These are phyloP conservation scores for Cytospora piceae DNA, from an alignment of 2,329 filamentous ascomycete species.

Conservation along the genomic window DNA sequence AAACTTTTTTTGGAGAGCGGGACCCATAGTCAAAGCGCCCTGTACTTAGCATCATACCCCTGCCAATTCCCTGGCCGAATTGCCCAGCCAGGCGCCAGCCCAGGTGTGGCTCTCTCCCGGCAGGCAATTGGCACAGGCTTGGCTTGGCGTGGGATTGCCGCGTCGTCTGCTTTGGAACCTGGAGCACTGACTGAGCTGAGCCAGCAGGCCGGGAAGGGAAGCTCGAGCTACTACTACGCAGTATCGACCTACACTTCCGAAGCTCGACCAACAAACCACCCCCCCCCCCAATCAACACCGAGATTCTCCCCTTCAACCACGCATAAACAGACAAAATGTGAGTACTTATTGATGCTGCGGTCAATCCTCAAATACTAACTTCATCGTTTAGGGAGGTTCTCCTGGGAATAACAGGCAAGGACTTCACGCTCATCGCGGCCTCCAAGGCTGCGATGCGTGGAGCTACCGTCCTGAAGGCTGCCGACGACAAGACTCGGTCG, in stretches of 20 bases:
- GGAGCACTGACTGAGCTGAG: neutral
- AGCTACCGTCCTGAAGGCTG: constrained; percentile 90
- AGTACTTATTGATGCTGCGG: neutral
- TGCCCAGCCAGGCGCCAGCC: neutral
- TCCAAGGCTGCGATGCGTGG: constrained; percentile 99
- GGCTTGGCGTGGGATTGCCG: neutral
- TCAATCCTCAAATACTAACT: neutral
- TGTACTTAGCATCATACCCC: neutral
- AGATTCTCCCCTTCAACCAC: neutral
- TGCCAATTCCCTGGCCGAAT: neutral
- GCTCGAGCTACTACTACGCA: constrained; percentile 20
- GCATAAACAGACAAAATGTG: constrained; percentile 31
- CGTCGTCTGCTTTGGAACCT: constrained; percentile 4
- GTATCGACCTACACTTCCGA: constrained; percentile 6
- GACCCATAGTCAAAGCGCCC: constrained; percentile 2
- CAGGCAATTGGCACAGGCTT: neutral
- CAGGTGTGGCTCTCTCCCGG: neutral
- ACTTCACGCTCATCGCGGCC: constrained; percentile 96
- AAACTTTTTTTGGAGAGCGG: constrained; percentile 12
- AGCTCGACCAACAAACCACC: constrained; percentile 21
- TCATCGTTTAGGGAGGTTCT: constrained; percentile 80
- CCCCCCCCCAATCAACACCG: constrained; percentile 13
- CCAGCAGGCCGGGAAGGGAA: constrained; percentile 24
- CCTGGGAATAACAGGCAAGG: constrained; percentile 97
- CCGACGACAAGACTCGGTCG: constrained; percentile 92